phyloP scores from a whole-genome alignment of 1,139 yeast genomes.

The Saccharomyces hybrid region DNA sequence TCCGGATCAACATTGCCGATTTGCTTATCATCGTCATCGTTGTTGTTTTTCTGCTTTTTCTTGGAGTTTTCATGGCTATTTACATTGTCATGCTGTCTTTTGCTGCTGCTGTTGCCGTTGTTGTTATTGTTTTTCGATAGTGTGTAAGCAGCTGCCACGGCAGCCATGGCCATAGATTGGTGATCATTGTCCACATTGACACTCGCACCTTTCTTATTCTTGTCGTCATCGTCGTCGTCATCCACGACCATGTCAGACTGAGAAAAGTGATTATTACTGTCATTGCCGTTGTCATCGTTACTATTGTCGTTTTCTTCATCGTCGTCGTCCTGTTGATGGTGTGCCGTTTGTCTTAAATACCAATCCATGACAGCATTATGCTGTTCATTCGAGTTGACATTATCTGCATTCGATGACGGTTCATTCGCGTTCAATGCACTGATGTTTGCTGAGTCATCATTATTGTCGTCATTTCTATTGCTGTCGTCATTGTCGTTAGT shows the following conservation, averaged over 20 bases:
- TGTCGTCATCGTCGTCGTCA: neutral
- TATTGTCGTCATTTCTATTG: conserved; percentile 11
- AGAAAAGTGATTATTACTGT: too few relatives aligned
- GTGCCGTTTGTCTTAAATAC: conserved; percentile 25
- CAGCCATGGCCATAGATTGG: conserved; percentile 4
- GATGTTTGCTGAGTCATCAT: conserved; percentile 4
- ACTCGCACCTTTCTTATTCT: neutral
- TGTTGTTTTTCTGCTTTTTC: too few relatives aligned
- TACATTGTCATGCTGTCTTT: too few relatives aligned
- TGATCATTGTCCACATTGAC: conserved; percentile 2
- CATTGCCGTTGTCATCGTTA: too few relatives aligned
- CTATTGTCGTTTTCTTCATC: conserved; percentile 14
- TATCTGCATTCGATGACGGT: conserved; percentile 9
- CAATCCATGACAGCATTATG: conserved; percentile 29
- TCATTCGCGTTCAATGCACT: neutral
- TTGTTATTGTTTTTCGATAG: neutral
- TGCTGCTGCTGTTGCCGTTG: neutral
- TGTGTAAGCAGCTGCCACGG: neutral
- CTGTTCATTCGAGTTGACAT: conserved; percentile 31
- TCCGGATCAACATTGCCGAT: too few relatives aligned
- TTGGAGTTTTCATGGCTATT: too few relatives aligned
- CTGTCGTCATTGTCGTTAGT: conserved; percentile 13
- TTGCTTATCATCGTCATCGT: too few relatives aligned
- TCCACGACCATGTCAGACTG: too few relatives aligned
- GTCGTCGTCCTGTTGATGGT: conserved; percentile 13